Evolutionary conservation across 345 rosid genomes (phyloP).

Genomic region (Litchi chinensis): DNA sequence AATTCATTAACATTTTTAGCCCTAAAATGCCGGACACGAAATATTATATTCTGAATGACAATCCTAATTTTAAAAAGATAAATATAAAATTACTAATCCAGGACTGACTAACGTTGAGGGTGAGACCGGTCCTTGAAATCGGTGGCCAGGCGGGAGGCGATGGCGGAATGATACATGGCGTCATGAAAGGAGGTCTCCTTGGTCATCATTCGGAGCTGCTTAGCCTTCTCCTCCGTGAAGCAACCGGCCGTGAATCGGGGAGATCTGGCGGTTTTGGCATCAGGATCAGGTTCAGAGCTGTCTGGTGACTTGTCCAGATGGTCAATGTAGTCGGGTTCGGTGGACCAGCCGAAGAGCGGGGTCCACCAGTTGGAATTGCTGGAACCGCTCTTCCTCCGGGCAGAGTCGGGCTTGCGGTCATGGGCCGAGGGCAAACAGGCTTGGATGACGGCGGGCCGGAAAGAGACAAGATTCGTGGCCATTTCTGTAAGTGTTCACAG

Average conservation of each 20-base stretch:
- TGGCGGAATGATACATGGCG: conserved; percentile 74
- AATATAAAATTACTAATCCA: not conserved
- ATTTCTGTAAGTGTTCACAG: conserved; percentile 11
- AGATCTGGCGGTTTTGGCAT: conserved; percentile 21
- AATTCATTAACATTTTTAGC: not conserved
- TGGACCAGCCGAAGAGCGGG: conserved; percentile 59
- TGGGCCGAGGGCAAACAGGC: conserved; percentile 22
- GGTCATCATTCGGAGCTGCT: conserved; percentile 61
- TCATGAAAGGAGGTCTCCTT: conserved; percentile 53
- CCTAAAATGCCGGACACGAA: conserved; percentile 1
- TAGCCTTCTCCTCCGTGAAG: conserved; percentile 67
- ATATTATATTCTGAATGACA: not conserved
- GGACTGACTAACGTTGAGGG: conserved; percentile 1
- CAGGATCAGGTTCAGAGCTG: conserved; percentile 15
- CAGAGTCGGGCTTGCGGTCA: conserved; percentile 17
- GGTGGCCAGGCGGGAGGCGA: conserved; percentile 64
- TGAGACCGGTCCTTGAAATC: conserved; percentile 41
- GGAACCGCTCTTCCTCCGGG: conserved; percentile 24
- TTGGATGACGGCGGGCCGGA: conserved; percentile 21
- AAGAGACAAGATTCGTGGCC: conserved; percentile 43
- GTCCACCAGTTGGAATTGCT: conserved; percentile 49
- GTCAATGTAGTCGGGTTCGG: conserved; percentile 58
- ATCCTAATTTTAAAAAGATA: not conserved
- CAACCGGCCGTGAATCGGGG: conserved; percentile 45
- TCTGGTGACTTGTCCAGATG: not conserved